Conservation (phyloP, 2,329 filamentous ascomycete genomes). For the Thielaviopsis musarum region DNA sequence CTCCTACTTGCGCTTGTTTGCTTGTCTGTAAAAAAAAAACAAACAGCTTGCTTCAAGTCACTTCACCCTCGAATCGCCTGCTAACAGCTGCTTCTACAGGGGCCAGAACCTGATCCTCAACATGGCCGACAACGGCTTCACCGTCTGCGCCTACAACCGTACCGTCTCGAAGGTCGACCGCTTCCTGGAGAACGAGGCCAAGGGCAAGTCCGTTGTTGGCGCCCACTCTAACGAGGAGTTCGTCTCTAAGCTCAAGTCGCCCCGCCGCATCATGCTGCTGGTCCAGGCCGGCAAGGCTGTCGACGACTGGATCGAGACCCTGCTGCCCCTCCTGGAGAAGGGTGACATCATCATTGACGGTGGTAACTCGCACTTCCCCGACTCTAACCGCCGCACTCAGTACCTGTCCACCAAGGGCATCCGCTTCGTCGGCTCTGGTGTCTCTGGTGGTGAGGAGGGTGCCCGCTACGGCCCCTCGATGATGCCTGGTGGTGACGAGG, state of each 20-base stretch:
- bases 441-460: slow-evolving; percentile 98
- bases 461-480: slow-evolving; percentile 91
- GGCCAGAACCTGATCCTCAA: slow-evolving; percentile 81
- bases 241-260: slow-evolving; percentile 88
- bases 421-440: slow-evolving; percentile 90
- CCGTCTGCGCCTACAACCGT: slow-evolving; percentile 95
- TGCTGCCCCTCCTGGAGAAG: slow-evolving; percentile 64
- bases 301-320: slow-evolving; percentile 95
- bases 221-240: slow-evolving; percentile 92
- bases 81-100: slow-evolving; percentile 23
- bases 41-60: not conserved
- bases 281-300: slow-evolving; percentile 97
- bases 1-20: not conserved
- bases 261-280: slow-evolving; percentile 93
- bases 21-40: not conserved
- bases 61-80: not conserved
- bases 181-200: slow-evolving; percentile 81
- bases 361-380: slow-evolving; percentile 98
- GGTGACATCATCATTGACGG: slow-evolving; percentile 99
- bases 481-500: slow-evolving; percentile 98
- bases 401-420: slow-evolving; percentile 80
- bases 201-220: slow-evolving; percentile 90
- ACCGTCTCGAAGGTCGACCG: slow-evolving; percentile 95
- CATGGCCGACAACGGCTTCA: slow-evolving; percentile 84
- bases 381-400: slow-evolving; percentile 91